These are phyloP conservation scores for Exutisphaerella laricina DNA, from an alignment of 2,329 filamentous ascomycete genomes.

Conservation along the genomic window DNA sequence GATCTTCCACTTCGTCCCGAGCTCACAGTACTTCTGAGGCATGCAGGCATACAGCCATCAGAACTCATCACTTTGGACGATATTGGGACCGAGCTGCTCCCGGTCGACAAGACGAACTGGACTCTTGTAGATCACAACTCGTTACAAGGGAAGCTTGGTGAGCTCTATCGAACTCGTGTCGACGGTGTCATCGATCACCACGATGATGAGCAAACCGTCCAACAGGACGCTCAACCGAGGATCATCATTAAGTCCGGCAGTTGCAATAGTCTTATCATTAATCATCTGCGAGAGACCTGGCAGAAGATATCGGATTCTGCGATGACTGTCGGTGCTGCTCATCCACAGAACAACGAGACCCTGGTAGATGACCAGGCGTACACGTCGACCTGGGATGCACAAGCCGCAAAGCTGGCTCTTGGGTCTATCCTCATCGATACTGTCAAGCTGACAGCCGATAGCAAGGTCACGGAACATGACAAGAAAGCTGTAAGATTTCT, in stretches of 20 bases:
- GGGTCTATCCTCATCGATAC: slow-evolving; percentile 72
- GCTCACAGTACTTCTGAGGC: slow-evolving; percentile 58
- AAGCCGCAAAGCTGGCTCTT: slow-evolving; percentile 62
- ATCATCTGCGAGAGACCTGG: slow-evolving; percentile 56
- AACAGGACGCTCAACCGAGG: slow-evolving; percentile 48
- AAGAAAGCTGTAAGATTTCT: slow-evolving; percentile 53
- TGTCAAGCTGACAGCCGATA: slow-evolving; percentile 51
- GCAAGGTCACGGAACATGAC: slow-evolving; percentile 63
- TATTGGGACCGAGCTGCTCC: slow-evolving; percentile 41
- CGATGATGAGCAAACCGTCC: slow-evolving; percentile 59
- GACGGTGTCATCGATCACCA: slow-evolving; percentile 73
- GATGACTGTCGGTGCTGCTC: slow-evolving; percentile 34
- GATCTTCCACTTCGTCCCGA: slow-evolving; percentile 71
- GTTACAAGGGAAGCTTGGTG: slow-evolving; percentile 57
- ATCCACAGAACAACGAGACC: slow-evolving; percentile 36
- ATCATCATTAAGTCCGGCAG: slow-evolving; percentile 64
- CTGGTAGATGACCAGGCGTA: slow-evolving; percentile 34
- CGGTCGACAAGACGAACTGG: slow-evolving; percentile 58
- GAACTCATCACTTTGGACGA: slow-evolving; percentile 64
- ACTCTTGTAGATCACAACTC: slow-evolving; percentile 76
- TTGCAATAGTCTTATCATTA: slow-evolving; percentile 64
- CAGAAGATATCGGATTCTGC: slow-evolving; percentile 41
- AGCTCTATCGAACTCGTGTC: slow-evolving; percentile 49
- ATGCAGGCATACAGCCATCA: slow-evolving; percentile 52
- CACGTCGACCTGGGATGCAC: slow-evolving; percentile 46